Evolutionary conservation across 2,329 filamentous ascomycete species (phyloP).

Genomic region (Penicillium hesseltinei): DNA sequence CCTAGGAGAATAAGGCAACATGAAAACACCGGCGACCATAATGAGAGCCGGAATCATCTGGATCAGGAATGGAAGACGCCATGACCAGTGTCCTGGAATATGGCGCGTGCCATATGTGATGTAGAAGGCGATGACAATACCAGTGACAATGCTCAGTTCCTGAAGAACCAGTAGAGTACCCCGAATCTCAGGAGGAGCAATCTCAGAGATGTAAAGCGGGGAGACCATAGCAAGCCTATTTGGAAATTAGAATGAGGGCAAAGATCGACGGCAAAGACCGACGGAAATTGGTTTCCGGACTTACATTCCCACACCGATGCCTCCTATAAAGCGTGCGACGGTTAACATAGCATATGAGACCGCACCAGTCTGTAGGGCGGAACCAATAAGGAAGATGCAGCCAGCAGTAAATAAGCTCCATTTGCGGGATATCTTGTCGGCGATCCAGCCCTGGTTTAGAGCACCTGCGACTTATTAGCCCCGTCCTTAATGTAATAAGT

Average conservation of each 20-base stretch:
- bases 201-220: background rate
- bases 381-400: background rate
- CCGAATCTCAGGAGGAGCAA: background rate
- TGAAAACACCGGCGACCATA: background rate
- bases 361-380: background rate
- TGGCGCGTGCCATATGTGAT: background rate
- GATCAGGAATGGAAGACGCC: background rate
- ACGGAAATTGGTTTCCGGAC: background rate
- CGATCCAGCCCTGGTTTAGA: background rate
- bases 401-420: background rate
- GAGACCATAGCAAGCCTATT: background rate
- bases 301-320: background rate
- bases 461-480: background rate
- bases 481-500: background rate
- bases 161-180: background rate
- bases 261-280: background rate
- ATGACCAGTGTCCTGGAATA: background rate
- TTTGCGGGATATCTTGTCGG: background rate
- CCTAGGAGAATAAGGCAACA: background rate
- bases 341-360: background rate
- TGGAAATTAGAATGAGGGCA: background rate
- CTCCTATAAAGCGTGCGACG: background rate
- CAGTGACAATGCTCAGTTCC: background rate
- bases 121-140: background rate
- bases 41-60: background rate